A percentile compares a stretch with the other conserved stretches of the same genome.
Evolutionary conservation across 2,329 filamentous ascomycete species (phyloP).

Genomic region (Microdochium paspali): DNA sequence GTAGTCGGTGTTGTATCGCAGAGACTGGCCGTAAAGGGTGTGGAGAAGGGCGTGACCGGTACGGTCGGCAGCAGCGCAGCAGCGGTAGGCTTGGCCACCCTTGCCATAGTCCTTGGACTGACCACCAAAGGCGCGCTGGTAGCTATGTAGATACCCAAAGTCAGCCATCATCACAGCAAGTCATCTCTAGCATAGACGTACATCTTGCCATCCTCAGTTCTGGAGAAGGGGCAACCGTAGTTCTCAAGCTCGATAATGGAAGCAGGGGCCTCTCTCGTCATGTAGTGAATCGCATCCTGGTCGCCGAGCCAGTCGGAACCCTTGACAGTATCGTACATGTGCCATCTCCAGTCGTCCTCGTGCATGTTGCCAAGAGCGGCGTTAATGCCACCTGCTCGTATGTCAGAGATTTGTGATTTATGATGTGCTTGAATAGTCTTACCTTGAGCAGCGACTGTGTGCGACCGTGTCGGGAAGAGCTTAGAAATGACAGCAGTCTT

Average conservation of each 20-base stretch:
- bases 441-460: conserved; percentile 70
- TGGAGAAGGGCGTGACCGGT: conserved; percentile 96
- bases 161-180: background rate
- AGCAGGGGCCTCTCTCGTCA: conserved; percentile 88
- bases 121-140: conserved; percentile 97
- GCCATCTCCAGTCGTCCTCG: conserved; percentile 97
- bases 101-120: conserved; percentile 93
- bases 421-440: background rate
- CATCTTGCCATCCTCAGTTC: conserved; percentile 96
- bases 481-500: conserved; percentile 84
- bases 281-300: conserved; percentile 97
- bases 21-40: conserved; percentile 95
- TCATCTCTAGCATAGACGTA: conserved; percentile 29
- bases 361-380: conserved; percentile 92
- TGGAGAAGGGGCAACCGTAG: conserved; percentile 93
- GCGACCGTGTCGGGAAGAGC: conserved; percentile 77
- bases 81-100: conserved; percentile 95
- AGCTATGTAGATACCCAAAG: conserved; percentile 40
- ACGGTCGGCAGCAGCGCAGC: conserved; percentile 91
- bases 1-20: conserved; percentile 98
- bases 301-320: conserved; percentile 96
- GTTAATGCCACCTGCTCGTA: conserved; percentile 64
- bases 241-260: conserved; percentile 94
- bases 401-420: background rate
- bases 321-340: conserved; percentile 99